These are phyloP conservation scores for Verticillium tricorpus DNA, from an alignment of 2,329 filamentous ascomycete genomes.

Conservation along the genomic window DNA sequence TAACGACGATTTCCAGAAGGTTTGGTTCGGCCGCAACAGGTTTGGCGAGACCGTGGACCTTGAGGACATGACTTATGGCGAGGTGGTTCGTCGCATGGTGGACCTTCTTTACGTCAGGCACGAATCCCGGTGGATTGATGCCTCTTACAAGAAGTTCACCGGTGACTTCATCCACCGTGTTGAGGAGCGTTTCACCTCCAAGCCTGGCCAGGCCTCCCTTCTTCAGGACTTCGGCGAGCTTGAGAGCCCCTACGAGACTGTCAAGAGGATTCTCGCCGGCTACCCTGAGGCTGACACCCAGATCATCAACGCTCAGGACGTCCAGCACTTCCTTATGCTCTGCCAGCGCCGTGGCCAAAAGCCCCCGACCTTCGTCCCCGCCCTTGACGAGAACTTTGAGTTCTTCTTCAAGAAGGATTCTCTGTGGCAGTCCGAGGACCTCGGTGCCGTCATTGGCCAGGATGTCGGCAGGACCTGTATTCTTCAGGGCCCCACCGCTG, in stretches of 20 bases:
- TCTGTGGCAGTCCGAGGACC: conserved; percentile 96
- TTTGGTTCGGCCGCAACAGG: conserved; percentile 89
- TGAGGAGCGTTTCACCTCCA: conserved; percentile 89
- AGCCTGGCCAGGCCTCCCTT: conserved; percentile 67
- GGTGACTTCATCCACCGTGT: conserved; percentile 96
- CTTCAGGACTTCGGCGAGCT: conserved; percentile 90
- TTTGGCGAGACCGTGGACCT: conserved; percentile 77
- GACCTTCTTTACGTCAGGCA: conserved; percentile 90
- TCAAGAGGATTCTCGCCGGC: conserved; percentile 73
- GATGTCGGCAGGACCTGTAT: conserved; percentile 97
- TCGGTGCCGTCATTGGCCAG: conserved; percentile 92
- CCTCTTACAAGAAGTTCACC: conserved; percentile 74
- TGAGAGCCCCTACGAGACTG: conserved; percentile 70
- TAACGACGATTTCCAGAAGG: conserved; percentile 94
- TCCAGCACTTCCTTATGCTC: conserved; percentile 91
- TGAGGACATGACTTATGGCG: conserved; percentile 92
- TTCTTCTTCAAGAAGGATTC: conserved; percentile 99
- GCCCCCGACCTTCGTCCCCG: conserved; percentile 91
- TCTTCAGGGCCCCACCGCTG: conserved; percentile 89
- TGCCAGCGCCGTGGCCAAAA: conserved; percentile 92
- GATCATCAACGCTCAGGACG: conserved; percentile 96
- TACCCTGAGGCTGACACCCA: conserved; percentile 87
- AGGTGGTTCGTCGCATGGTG: conserved; percentile 82
- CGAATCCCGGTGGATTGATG: conserved; percentile 86
- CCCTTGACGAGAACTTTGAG: conserved; percentile 95